Base-by-base conservation (phyloP, 2,329 filamentous ascomycete genomes). In the Pestalotiopsis sp. region DNA sequence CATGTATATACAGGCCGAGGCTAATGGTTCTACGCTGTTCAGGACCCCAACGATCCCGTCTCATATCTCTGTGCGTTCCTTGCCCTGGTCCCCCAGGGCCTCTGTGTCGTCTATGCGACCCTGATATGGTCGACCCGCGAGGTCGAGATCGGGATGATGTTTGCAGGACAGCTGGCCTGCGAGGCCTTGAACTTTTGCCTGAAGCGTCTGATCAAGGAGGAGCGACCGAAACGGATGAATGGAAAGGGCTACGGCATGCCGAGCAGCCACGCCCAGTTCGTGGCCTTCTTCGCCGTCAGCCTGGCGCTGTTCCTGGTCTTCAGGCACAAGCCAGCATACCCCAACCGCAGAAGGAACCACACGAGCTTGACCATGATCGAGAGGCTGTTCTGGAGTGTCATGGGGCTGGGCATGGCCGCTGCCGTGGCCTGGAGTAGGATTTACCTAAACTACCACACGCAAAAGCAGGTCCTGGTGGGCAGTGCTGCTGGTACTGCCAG, bases 241-340 rank as follows among this genome's bases (percentile, higher is more conserved):
- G 95, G 94, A 68, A 97, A 97, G 80, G 96, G 96, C 72, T 99
- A 99, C 78, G 97, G 96, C 75, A 99, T 99, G 97, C 96, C 96
- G 66, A 87, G 84, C 7, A 98, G 95, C 49, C 96, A 99, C 82
- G 93, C 96, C 9, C 96, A 99, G 83, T 99, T 98, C 79, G 92
- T 95, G 70, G 88, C 92, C 68, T 99, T 94, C 84, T 98, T 97
- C 87, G 92, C 93, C 68, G 83, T 97, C 68, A 96, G 93, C 71
- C 83, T 98, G 69, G 86, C 89, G 27, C 85, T 99, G 23, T 98
- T 98, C 83, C 86, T 99, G 59, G 86, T 97, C 60, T 84, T 95
- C 70, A 89, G 95, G 70, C 94, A 97, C 80, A 84, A 85, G 4
- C 91, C 92, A 67, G 85, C 77, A 77, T 74, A 72, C 13, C 74